Base-by-base conservation (phyloP, 257 asterid species). In the Solanum phureja region DNA sequence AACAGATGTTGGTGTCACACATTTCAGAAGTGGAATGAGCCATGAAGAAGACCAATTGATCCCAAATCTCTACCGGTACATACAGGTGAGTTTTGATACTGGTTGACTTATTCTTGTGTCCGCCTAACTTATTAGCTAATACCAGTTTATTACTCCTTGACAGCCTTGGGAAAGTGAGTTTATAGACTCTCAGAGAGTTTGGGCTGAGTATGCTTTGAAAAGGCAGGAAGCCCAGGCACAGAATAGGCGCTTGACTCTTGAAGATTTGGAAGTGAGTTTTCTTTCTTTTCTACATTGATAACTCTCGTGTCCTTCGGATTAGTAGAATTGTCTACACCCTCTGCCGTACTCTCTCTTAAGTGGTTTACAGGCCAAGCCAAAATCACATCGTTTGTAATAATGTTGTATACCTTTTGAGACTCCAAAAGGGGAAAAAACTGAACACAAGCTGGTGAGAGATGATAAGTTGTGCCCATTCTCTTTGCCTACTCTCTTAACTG, bases 141-240 rank as follows among this genome's bases (percentile, higher is more conserved):
- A 31, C 85, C 66, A 34, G 58, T 34, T 42, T 84, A 58, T 74
- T 23, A 10, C 46, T 44, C 42, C 87, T 73, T 88, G 84, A 79
- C 94, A 97, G 99, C 99, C 99, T 58, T 97, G 98, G 99, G 99
- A 97, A 94, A 97, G 99, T 56, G 99, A 97, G 91, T 97, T 97
- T 88, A 94, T 97, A 72, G 99, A 97, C 87, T 97, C 99, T n/a
- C 98, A 96, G 92, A 96, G 99, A 87, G 99, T 97, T 90, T 97
- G 99, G 99, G 99, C 99, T 64, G 99, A 97, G 86, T 97, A 97
- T 94, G 99, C 99, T 24, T 91, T 97, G 92, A 96, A 97, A 92
- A 94, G 99, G 91, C 98, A 95, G 91, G 99, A 97, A 88, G 99
- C 99, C 40, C 99, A 97, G 91, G 98, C 99, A 16, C 99, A 97